Evolutionary conservation across 2,329 filamentous ascomycete genomes (phyloP).

Genomic region (Elsinoe australis): DNA sequence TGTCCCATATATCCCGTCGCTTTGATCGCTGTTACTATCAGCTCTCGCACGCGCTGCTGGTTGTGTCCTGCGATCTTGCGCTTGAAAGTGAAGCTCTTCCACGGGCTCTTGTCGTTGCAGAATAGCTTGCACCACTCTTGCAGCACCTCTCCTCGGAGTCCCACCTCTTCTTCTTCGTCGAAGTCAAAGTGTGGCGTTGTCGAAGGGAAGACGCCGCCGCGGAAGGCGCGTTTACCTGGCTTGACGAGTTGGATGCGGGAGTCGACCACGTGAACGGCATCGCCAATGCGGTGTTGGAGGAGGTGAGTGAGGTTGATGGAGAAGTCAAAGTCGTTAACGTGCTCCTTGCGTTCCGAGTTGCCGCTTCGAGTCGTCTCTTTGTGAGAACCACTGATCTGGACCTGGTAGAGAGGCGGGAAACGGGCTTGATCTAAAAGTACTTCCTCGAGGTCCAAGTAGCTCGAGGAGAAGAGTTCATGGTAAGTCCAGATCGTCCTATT

Average conservation of each 20-base stretch:
- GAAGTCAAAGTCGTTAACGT: conserved; percentile 5
- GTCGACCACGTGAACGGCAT: not conserved
- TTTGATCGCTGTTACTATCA: conserved; percentile 51
- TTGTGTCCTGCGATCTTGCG: conserved; percentile 54
- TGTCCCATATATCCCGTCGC: conserved; percentile 61
- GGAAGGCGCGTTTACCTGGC: not conserved
- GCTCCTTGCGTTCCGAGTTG: not conserved
- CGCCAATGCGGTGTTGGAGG: not conserved
- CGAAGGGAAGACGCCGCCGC: not conserved
- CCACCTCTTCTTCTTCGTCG: not conserved
- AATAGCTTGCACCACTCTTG: conserved; percentile 62
- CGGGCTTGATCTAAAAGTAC: conserved; percentile 2
- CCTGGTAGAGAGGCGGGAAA: not conserved
- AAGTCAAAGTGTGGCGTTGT: not conserved
- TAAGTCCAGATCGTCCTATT: conserved; percentile 2
- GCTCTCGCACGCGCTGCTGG: conserved; percentile 43
- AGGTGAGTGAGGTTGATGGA: not conserved
- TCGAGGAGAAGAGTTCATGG: conserved; percentile 2
- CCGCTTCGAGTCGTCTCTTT: not conserved
- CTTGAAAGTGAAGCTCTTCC: conserved; percentile 46
- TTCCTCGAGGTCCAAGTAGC: not conserved
- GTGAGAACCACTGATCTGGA: not conserved
- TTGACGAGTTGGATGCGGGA: not conserved
- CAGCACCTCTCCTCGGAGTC: conserved; percentile 25
- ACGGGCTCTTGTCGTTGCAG: conserved; percentile 48